Conservation (phyloP, 805 yeast species). For the Wickerhamomyces chaumierensis region DNA sequence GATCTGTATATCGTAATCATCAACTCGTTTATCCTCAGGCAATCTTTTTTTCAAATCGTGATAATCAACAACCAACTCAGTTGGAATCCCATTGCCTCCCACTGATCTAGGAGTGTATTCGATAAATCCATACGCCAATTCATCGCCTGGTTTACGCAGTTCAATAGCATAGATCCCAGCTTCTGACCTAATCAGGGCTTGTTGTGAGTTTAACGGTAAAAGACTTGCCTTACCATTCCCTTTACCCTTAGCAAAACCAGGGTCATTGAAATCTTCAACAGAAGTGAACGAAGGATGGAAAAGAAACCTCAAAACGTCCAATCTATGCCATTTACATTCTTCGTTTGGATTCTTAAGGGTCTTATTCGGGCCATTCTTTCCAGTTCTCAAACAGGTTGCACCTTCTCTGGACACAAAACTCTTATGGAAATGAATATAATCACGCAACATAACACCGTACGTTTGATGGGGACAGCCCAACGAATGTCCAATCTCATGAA, state of each 20-base stretch:
- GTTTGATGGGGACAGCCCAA: slow-evolving; percentile 91
- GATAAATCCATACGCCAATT: slow-evolving; percentile 35
- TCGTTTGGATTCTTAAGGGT: slow-evolving; percentile 41
- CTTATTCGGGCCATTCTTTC: slow-evolving; percentile 27
- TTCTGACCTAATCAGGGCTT: slow-evolving; percentile 35
- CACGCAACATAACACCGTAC: slow-evolving; percentile 83
- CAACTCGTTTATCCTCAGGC: slow-evolving; percentile 19
- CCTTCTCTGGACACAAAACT: slow-evolving; percentile 68
- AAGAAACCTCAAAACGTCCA: slow-evolving; percentile 67
- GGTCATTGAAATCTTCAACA: slow-evolving; percentile 51
- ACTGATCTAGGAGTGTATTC: slow-evolving; percentile 48
- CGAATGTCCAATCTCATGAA: slow-evolving; percentile 91
- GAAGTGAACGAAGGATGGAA: slow-evolving; percentile 72
- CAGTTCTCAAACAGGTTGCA: slow-evolving; percentile 37
- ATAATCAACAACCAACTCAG: slow-evolving; percentile 36
- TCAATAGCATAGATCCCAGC: slow-evolving; percentile 73
- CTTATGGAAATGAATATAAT: slow-evolving; percentile 70
- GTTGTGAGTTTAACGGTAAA: slow-evolving; percentile 33
- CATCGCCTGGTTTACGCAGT: slow-evolving; percentile 30
- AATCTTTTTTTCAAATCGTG: slow-evolving; percentile 29
- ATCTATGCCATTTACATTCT: slow-evolving; percentile 81
- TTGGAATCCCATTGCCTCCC: slow-evolving; percentile 54
- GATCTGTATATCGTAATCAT: slow-evolving; percentile 36
- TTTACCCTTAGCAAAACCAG: slow-evolving; percentile 19
- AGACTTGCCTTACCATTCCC: slow-evolving; percentile 32